These are phyloP conservation scores for Aspergillus hortae DNA, from an alignment of 2,329 filamentous ascomycete genomes.

Conservation along the genomic window DNA sequence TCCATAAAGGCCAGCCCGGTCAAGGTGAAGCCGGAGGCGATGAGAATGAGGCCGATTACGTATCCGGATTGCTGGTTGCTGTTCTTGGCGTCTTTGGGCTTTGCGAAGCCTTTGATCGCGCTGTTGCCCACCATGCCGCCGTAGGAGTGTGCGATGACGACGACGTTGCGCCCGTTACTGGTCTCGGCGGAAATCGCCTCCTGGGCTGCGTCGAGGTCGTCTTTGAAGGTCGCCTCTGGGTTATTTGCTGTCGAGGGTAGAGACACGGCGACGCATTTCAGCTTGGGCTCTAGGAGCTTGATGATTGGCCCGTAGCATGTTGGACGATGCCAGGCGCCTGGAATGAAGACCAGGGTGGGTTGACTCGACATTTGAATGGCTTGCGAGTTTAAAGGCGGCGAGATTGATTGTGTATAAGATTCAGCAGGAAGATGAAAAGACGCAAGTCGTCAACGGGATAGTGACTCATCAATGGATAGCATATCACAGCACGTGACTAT, in stretches of 20 bases:
- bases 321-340: constrained; percentile 48
- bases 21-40: constrained; percentile 44
- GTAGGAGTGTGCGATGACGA: constrained; percentile 50
- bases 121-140: constrained; percentile 48
- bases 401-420: too few species aligned
- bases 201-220: constrained; percentile 42
- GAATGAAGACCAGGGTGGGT: constrained; percentile 46
- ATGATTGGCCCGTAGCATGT: constrained; percentile 37
- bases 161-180: constrained; percentile 38
- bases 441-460: too few species aligned
- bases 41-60: constrained; percentile 45
- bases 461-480: too few species aligned
- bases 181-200: constrained; percentile 37
- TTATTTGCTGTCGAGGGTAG: constrained; percentile 39
- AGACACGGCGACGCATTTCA: constrained; percentile 34
- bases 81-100: constrained; percentile 11
- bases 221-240: constrained; percentile 37
- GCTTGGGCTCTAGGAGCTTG: constrained; percentile 27
- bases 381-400: too few species aligned
- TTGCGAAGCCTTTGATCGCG: constrained; percentile 44
- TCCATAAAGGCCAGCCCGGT: constrained; percentile 42
- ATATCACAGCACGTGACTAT: too few species aligned
- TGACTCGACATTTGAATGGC: neutral
- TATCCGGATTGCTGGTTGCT: constrained; percentile 23
- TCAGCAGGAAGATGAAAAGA: too few species aligned